Percentiles rank a stretch among this genome's conserved stretches.
Evolutionary conservation across 768 basidiomycete species (phyloP).

Genomic region (Suillus bovinus): DNA sequence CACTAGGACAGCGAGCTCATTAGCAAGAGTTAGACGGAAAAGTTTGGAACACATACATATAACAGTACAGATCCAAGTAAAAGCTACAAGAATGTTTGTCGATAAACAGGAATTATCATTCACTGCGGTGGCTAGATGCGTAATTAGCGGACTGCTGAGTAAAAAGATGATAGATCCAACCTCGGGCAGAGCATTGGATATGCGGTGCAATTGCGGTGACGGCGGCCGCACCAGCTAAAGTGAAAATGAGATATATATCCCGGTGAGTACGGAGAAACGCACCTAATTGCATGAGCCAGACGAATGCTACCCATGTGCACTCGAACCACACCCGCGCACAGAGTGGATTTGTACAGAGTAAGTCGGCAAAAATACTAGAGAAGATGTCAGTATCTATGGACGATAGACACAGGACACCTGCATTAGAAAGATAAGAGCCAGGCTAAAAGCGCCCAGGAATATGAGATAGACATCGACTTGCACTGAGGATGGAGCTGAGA

Average conservation of each 20-base stretch:
- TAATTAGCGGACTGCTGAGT: neutral
- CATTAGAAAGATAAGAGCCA: slow-evolving; percentile 61
- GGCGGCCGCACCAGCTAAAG: slow-evolving; percentile 56
- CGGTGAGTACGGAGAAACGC: slow-evolving; percentile 20
- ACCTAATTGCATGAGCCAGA: slow-evolving; percentile 65
- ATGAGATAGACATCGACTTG: slow-evolving; percentile 61
- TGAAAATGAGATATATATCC: slow-evolving; percentile 4
- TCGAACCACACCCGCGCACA: slow-evolving; percentile 75
- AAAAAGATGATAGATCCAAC: slow-evolving; percentile 23
- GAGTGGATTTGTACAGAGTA: slow-evolving; percentile 49
- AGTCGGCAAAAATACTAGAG: slow-evolving; percentile 56
- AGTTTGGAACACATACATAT: slow-evolving; percentile 36
- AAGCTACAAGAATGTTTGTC: slow-evolving; percentile 53
- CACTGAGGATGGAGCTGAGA: slow-evolving; percentile 29
- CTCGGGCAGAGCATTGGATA: slow-evolving; percentile 34
- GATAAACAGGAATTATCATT: slow-evolving; percentile 46
- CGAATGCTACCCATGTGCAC: slow-evolving; percentile 56
- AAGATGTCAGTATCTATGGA: slow-evolving; percentile 8
- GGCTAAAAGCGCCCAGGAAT: slow-evolving; percentile 57
- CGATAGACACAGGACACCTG: slow-evolving; percentile 31
- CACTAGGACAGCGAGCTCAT: slow-evolving; percentile 38
- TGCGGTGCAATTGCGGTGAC: slow-evolving; percentile 41
- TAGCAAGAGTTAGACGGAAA: slow-evolving; percentile 1
- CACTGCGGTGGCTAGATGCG: neutral
- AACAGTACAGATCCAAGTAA: slow-evolving; percentile 54